Percentiles rank a stretch among this genome's conserved stretches.
Conservation (phyloP, 2,329 filamentous ascomycete species). For the Alternaria atra region DNA sequence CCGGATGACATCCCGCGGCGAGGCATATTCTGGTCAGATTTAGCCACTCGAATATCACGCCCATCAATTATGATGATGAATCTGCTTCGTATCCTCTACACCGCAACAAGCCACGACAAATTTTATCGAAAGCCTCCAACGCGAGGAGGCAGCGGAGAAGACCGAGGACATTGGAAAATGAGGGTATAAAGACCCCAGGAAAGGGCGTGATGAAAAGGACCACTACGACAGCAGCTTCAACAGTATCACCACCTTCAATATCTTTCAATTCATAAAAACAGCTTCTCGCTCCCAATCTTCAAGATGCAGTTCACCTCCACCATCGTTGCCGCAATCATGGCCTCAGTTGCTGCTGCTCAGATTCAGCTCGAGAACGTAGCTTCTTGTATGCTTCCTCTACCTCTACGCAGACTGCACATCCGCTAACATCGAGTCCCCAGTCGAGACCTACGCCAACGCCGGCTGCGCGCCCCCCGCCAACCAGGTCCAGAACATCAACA, state of each 20-base stretch:
- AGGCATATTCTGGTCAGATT: neutral
- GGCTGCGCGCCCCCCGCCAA: neutral
- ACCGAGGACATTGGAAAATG: neutral
- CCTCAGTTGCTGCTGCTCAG: constrained; percentile 10
- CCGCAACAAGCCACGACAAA: constrained; percentile 1
- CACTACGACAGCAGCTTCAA: neutral
- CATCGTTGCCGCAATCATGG: constrained; percentile 13
- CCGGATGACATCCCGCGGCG: neutral
- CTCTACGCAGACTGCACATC: neutral
- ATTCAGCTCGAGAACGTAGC: constrained; percentile 11
- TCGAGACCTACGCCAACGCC: constrained; percentile 8
- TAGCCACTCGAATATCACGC: neutral
- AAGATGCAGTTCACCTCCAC: constrained; percentile 15
- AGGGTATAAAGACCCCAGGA: constrained; percentile 4
- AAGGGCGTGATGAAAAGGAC: neutral
- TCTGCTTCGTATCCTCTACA: constrained; percentile 5
- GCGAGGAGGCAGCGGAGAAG: neutral
- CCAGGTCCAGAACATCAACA: constrained; percentile 14
- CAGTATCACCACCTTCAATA: neutral
- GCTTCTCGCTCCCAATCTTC: neutral
- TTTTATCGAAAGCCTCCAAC: neutral
- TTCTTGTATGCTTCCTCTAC: neutral
- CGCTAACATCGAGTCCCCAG: neutral
- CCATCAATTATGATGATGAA: constrained; percentile 2
- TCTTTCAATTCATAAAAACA: neutral